phyloP scores from a whole-genome alignment of 208 protist species.

The Naegleria lovaniensis region DNA sequence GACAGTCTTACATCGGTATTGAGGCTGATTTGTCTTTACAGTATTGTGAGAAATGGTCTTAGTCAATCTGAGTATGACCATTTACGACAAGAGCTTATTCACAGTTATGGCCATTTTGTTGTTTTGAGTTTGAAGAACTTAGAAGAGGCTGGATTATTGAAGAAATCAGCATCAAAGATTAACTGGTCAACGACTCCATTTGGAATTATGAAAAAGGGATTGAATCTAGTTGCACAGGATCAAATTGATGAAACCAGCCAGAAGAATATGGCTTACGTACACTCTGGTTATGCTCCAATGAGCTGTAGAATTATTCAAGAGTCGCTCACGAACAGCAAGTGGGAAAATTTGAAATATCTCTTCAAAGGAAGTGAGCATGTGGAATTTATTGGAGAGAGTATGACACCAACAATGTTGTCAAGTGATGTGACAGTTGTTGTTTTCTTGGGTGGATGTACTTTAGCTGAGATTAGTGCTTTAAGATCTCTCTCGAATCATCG shows the following conservation, averaged over 20 bases:
- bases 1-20: conserved; percentile 16
- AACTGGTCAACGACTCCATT: background rate
- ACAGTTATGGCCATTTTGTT: background rate
- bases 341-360: background rate
- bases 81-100: background rate
- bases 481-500: conserved; percentile 41
- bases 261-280: background rate
- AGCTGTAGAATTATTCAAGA: conserved; percentile 18
- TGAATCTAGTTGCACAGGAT: background rate
- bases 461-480: conserved; percentile 53
- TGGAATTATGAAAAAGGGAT: background rate
- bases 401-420: background rate
- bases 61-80: conserved; percentile 5
- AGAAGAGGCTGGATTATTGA: background rate
- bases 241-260: background rate
- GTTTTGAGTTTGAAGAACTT: conserved; percentile 24
- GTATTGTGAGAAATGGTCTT: background rate
- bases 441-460: conserved; percentile 59
- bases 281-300: conserved; percentile 14
- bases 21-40: conserved; percentile 16
- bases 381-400: background rate
- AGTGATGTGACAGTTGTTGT: conserved; percentile 41
- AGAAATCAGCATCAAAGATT: too few relatives aligned
- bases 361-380: background rate
- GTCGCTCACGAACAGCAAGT: background rate